Percentiles rank a stretch among this genome's conserved stretches.
phyloP scores from a whole-genome alignment of 768 basidiomycete genomes.

The Tricholoma saponaceum region DNA sequence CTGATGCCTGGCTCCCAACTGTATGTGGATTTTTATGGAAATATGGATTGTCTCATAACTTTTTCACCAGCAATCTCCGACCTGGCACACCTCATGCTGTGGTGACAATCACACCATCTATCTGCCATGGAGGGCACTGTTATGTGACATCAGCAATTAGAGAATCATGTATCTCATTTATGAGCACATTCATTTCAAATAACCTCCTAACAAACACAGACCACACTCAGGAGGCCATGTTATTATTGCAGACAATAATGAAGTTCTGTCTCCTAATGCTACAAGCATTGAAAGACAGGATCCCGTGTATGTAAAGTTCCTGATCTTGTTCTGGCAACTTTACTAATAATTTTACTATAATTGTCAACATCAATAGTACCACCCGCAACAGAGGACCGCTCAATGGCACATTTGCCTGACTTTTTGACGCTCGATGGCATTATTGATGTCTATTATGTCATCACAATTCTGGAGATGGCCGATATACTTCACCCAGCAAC shows the following conservation, averaged over 20 bases:
- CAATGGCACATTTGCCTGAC: neutral
- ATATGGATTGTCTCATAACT: neutral
- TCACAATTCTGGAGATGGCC: neutral
- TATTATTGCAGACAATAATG: neutral
- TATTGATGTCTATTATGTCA: neutral
- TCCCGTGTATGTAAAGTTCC: neutral
- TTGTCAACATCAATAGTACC: neutral
- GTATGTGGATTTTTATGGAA: neutral
- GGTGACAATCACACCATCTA: neutral
- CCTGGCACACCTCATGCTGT: neutral
- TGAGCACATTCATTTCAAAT: neutral
- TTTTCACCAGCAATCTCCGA: neutral
- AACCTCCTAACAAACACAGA: neutral
- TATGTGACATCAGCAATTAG: neutral
- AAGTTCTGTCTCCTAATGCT: neutral
- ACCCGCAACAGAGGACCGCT: neutral
- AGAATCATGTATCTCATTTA: neutral
- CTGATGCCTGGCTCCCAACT: neutral
- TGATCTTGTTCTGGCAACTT: neutral
- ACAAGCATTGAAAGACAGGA: neutral
- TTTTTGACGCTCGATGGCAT: neutral
- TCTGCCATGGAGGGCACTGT: neutral
- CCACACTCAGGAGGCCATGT: neutral
- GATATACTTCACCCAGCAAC: neutral
- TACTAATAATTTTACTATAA: neutral